These are phyloP conservation scores for Papilionanthe hybrid DNA, from an alignment of 116 monocot genomes.

Conservation along the genomic window DNA sequence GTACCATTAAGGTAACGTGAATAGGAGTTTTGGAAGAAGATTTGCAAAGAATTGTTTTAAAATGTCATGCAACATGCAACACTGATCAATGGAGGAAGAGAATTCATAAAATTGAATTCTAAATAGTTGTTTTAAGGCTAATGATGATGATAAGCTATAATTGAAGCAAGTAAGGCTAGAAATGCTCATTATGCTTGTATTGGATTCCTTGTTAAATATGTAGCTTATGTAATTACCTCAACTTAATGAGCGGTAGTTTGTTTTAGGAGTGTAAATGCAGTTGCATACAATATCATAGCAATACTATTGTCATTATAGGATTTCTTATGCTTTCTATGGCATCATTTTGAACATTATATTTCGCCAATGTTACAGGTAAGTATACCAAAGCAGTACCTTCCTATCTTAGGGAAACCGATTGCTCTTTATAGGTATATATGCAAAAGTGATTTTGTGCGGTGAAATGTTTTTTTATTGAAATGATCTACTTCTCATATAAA, in stretches of 20 bases:
- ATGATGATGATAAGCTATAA: no score
- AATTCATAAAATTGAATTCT: no score
- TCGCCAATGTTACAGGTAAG: constrained; percentile 41
- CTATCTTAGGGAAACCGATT: constrained; percentile 87
- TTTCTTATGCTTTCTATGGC: neutral
- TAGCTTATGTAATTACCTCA: neutral
- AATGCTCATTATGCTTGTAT: no score
- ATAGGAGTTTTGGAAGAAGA: no score
- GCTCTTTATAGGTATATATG: constrained; percentile 72
- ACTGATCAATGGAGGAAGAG: no score
- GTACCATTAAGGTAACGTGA: no score
- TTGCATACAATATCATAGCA: neutral
- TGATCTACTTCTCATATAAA: neutral
- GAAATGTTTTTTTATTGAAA: neutral
- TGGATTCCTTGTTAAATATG: no score
- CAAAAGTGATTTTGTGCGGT: neutral
- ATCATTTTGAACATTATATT: constrained; percentile 5
- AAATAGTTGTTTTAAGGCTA: no score
- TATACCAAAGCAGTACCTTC: constrained; percentile 95
- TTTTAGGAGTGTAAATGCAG: neutral
- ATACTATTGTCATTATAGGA: neutral
- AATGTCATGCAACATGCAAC: no score
- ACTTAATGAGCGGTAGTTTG: neutral
- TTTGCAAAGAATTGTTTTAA: no score
- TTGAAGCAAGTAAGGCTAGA: no score